These are phyloP conservation scores for Tolypocladium endophyticum DNA, from an alignment of 2,329 filamentous ascomycete species.

Conservation along the genomic window DNA sequence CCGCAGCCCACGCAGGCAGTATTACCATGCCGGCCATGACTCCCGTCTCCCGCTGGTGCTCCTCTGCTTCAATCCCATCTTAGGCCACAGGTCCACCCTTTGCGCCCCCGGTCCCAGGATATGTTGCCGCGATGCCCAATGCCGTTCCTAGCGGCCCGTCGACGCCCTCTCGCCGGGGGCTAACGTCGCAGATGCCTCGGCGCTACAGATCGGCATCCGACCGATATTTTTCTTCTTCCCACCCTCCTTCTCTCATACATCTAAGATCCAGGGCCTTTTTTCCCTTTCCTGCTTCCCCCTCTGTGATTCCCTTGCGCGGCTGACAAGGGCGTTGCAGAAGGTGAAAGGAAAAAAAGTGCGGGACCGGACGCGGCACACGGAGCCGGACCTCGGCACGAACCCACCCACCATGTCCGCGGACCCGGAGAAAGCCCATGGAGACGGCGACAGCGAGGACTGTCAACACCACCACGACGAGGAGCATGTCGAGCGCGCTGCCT, in stretches of 20 bases:
- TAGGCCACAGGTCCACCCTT: not conserved
- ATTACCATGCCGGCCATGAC: not conserved
- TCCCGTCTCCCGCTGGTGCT: not conserved
- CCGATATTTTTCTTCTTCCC: not conserved
- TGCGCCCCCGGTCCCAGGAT: not conserved
- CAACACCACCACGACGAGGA: not conserved
- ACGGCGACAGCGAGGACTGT: not conserved
- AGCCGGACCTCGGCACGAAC: not conserved
- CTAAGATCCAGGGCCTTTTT: not conserved
- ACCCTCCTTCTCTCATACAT: not conserved
- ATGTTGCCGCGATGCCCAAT: not conserved
- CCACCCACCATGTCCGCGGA: slow-evolving; percentile 1
- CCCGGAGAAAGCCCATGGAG: not conserved
- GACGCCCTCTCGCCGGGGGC: not conserved
- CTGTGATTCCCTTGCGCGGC: not conserved
- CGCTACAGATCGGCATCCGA: not conserved
- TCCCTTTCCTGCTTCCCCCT: not conserved
- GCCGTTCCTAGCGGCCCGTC: not conserved
- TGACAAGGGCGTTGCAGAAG: not conserved
- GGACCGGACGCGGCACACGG: not conserved
- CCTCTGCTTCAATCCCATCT: not conserved
- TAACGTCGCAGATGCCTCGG: not conserved
- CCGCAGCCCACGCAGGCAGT: not conserved
- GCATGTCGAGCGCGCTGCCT: not conserved
- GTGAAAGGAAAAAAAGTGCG: not conserved